Evolutionary conservation across 495 filamentous ascomycete genomes (phyloP).

Genomic region (Chaetomium cochliodes): DNA sequence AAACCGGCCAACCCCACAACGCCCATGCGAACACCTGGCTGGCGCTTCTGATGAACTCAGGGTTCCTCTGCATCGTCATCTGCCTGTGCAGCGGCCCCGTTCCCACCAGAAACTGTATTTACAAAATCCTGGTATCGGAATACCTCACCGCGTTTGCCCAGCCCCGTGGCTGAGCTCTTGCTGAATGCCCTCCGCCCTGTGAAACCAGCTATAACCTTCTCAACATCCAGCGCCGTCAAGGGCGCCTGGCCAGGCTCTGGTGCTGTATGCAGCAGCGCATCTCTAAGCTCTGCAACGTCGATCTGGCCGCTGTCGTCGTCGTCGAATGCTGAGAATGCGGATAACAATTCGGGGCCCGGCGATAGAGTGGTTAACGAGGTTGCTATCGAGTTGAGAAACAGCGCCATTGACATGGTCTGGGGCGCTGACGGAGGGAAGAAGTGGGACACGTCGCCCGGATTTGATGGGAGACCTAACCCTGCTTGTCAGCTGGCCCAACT

Average conservation of each 20-base stretch:
- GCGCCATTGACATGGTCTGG: conserved; percentile 74
- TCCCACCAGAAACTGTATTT: conserved; percentile 53
- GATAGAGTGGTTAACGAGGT: conserved; percentile 69
- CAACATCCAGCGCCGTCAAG: conserved; percentile 73
- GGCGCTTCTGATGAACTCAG: neutral
- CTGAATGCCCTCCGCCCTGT: conserved; percentile 75
- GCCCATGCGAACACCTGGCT: conserved; percentile 11
- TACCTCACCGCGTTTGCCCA: conserved; percentile 62
- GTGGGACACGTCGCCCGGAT: conserved; percentile 57
- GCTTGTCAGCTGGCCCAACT: conserved; percentile 9
- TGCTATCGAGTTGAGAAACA: conserved; percentile 77
- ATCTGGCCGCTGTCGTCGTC: conserved; percentile 93
- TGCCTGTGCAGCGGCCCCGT: conserved; percentile 38
- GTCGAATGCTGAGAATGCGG: conserved; percentile 92
- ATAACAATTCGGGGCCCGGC: conserved; percentile 70
- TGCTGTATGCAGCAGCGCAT: conserved; percentile 76
- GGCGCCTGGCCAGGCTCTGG: conserved; percentile 67
- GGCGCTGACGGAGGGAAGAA: conserved; percentile 72
- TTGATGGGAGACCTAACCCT: conserved; percentile 48
- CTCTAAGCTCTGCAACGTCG: conserved; percentile 75
- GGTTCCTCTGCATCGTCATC: conserved; percentile 36
- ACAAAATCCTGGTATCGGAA: conserved; percentile 81
- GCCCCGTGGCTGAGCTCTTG: conserved; percentile 49
- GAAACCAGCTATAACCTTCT: conserved; percentile 80
- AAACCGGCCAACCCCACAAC: conserved; percentile 6